phyloP scores from a whole-genome alignment of 169 alveolate genomes.

The Eimeria necatrix region DNA sequence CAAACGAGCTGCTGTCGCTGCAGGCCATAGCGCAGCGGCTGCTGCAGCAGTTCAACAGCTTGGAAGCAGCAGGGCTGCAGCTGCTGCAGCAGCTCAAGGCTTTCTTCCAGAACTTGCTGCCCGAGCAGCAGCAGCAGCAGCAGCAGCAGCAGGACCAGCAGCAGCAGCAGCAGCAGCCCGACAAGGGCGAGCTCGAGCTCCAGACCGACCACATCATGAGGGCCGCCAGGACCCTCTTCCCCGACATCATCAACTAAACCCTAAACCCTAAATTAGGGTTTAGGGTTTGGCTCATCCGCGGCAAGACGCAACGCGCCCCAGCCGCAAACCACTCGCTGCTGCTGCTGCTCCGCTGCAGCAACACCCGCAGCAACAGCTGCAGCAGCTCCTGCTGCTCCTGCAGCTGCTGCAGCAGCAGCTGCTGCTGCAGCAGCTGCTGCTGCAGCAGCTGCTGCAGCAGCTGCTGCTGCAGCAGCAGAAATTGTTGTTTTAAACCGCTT shows the following conservation, averaged over 20 bases:
- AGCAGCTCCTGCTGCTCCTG: too few relatives aligned
- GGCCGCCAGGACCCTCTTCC: neutral
- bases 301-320: neutral
- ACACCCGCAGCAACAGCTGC: neutral
- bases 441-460: neutral
- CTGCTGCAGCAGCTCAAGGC: constrained; percentile 2
- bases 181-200: neutral
- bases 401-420: neutral
- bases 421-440: constrained; percentile 2
- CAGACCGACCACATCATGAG: neutral
- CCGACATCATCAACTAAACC: neutral
- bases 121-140: constrained; percentile 6
- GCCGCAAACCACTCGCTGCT: neutral
- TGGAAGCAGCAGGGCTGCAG: neutral
- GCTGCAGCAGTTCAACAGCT: neutral
- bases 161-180: too few relatives aligned
- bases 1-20: neutral
- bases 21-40: neutral
- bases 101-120: neutral
- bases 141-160: too few relatives aligned
- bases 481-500: too few relatives aligned
- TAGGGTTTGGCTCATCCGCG: too few relatives aligned
- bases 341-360: neutral
- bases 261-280: too few relatives aligned
- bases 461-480: too few relatives aligned